A percentile compares a stretch with the other conserved stretches of the same genome.
These are phyloP conservation scores for Taphrina populina DNA, from an alignment of 1,139 yeast genomes.

Conservation along the genomic window DNA sequence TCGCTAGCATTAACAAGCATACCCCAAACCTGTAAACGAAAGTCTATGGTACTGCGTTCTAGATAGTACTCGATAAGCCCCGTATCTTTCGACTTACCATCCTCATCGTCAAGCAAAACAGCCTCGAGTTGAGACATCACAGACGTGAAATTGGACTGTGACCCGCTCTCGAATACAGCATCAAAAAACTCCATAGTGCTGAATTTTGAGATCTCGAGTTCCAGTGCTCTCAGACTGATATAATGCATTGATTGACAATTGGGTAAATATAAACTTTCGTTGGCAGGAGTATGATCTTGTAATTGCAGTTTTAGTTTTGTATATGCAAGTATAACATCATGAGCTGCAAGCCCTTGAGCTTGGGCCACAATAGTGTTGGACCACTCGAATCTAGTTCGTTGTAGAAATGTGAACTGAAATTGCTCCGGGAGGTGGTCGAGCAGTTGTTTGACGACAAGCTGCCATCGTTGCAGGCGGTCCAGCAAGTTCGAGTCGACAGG, in stretches of 20 bases:
- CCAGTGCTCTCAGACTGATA: conserved; percentile 55
- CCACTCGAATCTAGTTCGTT: conserved; percentile 48
- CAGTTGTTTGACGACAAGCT: conserved; percentile 40
- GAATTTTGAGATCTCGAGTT: conserved; percentile 63
- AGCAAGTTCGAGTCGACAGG: not conserved
- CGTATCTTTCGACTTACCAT: conserved; percentile 38
- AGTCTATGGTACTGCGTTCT: conserved; percentile 60
- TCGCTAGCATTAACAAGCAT: conserved; percentile 62
- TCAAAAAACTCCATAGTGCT: conserved; percentile 68
- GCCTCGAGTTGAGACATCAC: too few relatives aligned
- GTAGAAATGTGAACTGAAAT: conserved; percentile 9
- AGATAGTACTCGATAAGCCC: conserved; percentile 50
- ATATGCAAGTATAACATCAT: conserved; percentile 39
- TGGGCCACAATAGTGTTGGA: conserved; percentile 48
- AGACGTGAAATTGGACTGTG: too few relatives aligned
- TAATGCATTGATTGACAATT: conserved; percentile 61
- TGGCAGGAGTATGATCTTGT: not conserved
- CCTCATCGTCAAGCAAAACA: conserved; percentile 49
- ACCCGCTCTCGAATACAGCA: conserved; percentile 51
- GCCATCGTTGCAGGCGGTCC: conserved; percentile 22
- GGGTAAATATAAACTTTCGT: conserved; percentile 19
- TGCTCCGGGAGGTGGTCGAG: conserved; percentile 39
- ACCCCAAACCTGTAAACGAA: conserved; percentile 74
- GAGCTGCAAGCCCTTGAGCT: conserved; percentile 44
- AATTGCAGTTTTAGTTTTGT: conserved; percentile 34